A percentile compares a stretch with the other conserved stretches of the same genome.
These are phyloP conservation scores for Boletus coccyginus DNA, from an alignment of 768 basidiomycete genomes.

Conservation along the genomic window DNA sequence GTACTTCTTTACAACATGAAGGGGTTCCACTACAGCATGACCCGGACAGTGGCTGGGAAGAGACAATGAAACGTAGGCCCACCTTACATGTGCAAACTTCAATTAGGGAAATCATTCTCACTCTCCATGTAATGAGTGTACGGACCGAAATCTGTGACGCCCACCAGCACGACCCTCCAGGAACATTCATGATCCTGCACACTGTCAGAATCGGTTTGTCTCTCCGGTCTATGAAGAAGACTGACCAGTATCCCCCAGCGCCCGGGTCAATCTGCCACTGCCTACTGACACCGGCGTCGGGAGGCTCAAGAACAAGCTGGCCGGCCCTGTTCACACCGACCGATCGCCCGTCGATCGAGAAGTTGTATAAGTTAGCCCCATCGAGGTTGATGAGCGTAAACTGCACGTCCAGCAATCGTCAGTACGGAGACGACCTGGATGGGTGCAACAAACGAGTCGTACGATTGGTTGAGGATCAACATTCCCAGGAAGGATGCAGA, in stretches of 20 bases:
- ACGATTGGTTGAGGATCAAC: not conserved
- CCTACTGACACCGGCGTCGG: not conserved
- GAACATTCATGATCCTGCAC: not conserved
- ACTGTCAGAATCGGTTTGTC: not conserved
- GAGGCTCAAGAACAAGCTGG: not conserved
- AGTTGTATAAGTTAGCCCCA: not conserved
- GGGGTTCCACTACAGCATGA: conserved; percentile 6
- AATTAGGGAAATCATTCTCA: not conserved
- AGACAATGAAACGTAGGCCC: too few species aligned
- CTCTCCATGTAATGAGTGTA: not conserved
- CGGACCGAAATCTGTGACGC: not conserved
- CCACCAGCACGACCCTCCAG: not conserved
- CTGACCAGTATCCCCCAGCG: not conserved
- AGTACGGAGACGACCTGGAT: not conserved
- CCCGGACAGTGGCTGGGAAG: too few species aligned
- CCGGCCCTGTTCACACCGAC: not conserved
- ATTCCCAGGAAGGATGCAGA: not conserved
- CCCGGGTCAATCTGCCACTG: not conserved
- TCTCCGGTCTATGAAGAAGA: not conserved
- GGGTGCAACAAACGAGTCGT: not conserved
- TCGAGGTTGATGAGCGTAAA: not conserved
- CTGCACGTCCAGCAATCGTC: not conserved
- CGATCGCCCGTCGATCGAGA: not conserved
- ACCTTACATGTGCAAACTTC: too few species aligned
- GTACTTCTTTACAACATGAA: not conserved